phyloP scores from a whole-genome alignment of 2,329 filamentous ascomycete species.

The Fusarium cyanostomum region DNA sequence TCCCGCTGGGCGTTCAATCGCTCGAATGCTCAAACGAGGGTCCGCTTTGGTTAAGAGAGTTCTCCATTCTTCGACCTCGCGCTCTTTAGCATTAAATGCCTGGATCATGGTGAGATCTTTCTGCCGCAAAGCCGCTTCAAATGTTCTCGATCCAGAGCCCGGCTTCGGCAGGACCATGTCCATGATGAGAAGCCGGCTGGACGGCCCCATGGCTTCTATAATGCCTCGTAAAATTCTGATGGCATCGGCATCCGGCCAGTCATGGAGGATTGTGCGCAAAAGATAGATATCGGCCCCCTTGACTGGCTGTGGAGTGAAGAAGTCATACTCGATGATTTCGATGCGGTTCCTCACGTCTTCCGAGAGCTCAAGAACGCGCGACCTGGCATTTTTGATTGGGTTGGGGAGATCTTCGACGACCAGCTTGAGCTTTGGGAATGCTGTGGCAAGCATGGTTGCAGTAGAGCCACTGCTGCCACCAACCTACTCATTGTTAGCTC shows the following conservation, averaged over 20 bases:
- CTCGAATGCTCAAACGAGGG: slow-evolving; percentile 3
- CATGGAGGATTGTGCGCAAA: slow-evolving; percentile 46
- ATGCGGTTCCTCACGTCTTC: slow-evolving; percentile 34
- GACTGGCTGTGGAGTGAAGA: slow-evolving; percentile 47
- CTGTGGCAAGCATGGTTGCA: slow-evolving; percentile 33
- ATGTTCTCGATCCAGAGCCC: background rate
- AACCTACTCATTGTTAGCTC: background rate
- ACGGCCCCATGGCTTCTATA: background rate
- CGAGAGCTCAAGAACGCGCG: slow-evolving; percentile 30
- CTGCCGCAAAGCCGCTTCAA: slow-evolving; percentile 22
- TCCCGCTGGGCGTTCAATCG: slow-evolving; percentile 19
- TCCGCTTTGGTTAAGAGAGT: slow-evolving; percentile 11
- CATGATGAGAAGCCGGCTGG: slow-evolving; percentile 30
- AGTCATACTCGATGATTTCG: slow-evolving; percentile 43
- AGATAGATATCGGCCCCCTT: slow-evolving; percentile 45
- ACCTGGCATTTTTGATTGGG: background rate
- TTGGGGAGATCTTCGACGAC: slow-evolving; percentile 48
- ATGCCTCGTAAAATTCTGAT: slow-evolving; percentile 41
- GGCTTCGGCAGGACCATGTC: slow-evolving; percentile 33
- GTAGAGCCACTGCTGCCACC: slow-evolving; percentile 23
- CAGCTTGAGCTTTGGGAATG: slow-evolving; percentile 48
- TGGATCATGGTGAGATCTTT: slow-evolving; percentile 39
- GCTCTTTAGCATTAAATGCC: slow-evolving; percentile 25
- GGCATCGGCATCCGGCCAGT: slow-evolving; percentile 50
- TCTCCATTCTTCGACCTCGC: slow-evolving; percentile 25